Evolutionary conservation across 371 early-diverging fungal species (phyloP), one percentile per base, ranked within the genome.

Genomic region (Haplosporangium sp.): DNA sequence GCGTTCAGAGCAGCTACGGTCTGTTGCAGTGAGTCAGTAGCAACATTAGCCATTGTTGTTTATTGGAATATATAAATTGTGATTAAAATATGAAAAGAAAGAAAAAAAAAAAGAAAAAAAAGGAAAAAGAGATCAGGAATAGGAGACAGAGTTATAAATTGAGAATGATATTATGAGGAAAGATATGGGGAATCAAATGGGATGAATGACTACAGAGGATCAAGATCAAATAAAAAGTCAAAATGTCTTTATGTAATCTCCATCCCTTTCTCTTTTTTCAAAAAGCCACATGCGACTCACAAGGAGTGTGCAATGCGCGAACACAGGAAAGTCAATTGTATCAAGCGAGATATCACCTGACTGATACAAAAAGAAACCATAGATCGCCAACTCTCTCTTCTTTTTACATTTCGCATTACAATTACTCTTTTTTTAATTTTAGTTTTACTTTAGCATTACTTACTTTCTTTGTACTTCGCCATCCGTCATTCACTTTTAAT

Each of bases 1-100:
- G 81, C 74, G 58, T 79, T 68, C 20, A 79, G 45, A 27, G 81
- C 81, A 20, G 74, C 74, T 5, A 74, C 68, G 52, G 68, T 38
- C 65, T 79, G 75, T 61, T 70, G 65, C 45, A 79, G 56, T 15
- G 71, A 70, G 67, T 71, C 81, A 7, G 69, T 48, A 34, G 68
- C 63, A 52, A 65, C 58, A 34, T 71, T 74, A 3, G 81, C 72
- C 74, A 74, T 79, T 56, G 39, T 65, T 45, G 27, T 57, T n/a
- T n/a, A n/a, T n/a, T n/a, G 5, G 34, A 34, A 52, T 52, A 42
- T 47, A 3, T 50, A 8, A 37, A 3, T 19, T 9, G 17, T 27
- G n/a, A n/a, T 47, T 27, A 10, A 61, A 19, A 47, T 10, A 27
- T 19, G 20, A 19, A n/a, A n/a, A 45, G 9, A 10, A 45, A 45